Percentiles rank a stretch among this genome's conserved stretches.
These are phyloP conservation scores for Hamigera avellanea DNA, from an alignment of 495 filamentous ascomycete species.

Conservation along the genomic window DNA sequence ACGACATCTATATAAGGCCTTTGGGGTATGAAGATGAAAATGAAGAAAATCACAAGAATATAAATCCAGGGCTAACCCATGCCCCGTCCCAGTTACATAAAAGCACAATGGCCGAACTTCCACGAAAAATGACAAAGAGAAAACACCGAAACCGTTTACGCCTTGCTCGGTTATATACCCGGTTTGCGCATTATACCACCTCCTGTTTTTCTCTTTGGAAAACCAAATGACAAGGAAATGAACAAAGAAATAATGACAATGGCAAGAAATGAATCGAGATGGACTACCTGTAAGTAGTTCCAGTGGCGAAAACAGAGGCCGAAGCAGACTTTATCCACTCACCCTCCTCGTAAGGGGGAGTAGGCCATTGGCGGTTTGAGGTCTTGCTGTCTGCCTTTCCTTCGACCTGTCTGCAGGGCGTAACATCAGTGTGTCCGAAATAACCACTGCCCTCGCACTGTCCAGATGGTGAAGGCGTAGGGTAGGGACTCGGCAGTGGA, in stretches of 20 bases:
- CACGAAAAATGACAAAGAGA: slow-evolving; percentile 17
- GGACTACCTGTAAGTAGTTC: slow-evolving; percentile 35
- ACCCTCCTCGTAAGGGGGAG: slow-evolving; percentile 85
- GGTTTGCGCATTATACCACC: slow-evolving; percentile 15
- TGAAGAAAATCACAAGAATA: slow-evolving; percentile 14
- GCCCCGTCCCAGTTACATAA: slow-evolving; percentile 10
- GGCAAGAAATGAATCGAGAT: neutral
- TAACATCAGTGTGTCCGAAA: slow-evolving; percentile 47
- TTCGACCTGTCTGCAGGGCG: slow-evolving; percentile 43
- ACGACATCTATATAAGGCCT: slow-evolving; percentile 30
- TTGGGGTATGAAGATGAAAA: slow-evolving; percentile 29
- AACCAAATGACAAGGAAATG: slow-evolving; percentile 9
- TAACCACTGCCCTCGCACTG: slow-evolving; percentile 57
- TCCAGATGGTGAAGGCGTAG: slow-evolving; percentile 82
- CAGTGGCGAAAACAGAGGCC: slow-evolving; percentile 62
- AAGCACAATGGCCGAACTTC: slow-evolving; percentile 12
- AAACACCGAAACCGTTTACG: slow-evolving; percentile 18
- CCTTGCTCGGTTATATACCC: slow-evolving; percentile 21
- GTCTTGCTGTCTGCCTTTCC: slow-evolving; percentile 47
- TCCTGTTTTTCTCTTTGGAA: slow-evolving; percentile 6
- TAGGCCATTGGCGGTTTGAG: slow-evolving; percentile 70
- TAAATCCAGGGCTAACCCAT: slow-evolving; percentile 8
- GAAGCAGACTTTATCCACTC: slow-evolving; percentile 79
- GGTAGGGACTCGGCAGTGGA: slow-evolving; percentile 65
- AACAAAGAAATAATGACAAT: slow-evolving; percentile 3